Evolutionary conservation across 179 eudicot species (phyloP).

Genomic region (Gypsophila paniculata): DNA sequence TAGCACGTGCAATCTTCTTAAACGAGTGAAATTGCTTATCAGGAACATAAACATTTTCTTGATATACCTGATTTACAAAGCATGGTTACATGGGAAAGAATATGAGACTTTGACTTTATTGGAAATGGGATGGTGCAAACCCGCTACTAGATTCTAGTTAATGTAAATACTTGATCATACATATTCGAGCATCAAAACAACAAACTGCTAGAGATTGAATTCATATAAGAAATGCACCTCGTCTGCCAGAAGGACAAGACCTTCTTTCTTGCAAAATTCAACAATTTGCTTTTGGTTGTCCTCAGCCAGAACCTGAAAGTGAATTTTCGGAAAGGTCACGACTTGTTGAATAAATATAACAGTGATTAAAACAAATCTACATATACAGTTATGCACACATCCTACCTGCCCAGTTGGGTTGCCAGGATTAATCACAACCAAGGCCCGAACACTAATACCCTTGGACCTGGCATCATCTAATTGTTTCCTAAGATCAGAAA

Average conservation of each 20-base stretch:
- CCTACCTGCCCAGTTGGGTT: constrained; percentile 99
- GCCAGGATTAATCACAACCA: constrained; percentile 97
- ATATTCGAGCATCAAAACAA: too few species aligned
- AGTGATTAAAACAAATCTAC: too few species aligned
- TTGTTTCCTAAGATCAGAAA: constrained; percentile 75
- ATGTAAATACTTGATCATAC: too few species aligned
- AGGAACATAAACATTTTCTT: constrained; percentile 81
- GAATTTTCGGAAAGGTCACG: constrained; percentile 6
- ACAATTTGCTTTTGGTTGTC: constrained; percentile 78
- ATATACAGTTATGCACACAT: too few species aligned
- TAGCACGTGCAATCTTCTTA: constrained; percentile 83
- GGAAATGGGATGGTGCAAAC: too few species aligned
- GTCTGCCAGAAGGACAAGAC: constrained; percentile 90
- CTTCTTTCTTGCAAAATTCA: constrained; percentile 84
- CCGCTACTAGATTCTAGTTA: too few species aligned
- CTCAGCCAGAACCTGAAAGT: constrained; percentile 77
- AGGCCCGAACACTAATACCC: constrained; percentile 70
- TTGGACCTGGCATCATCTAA: constrained; percentile 71
- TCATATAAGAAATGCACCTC: too few species aligned
- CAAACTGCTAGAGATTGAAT: too few species aligned
- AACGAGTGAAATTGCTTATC: constrained; percentile 88
- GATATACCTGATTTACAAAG: constrained; percentile 71
- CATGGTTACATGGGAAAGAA: too few species aligned
- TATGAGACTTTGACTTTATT: too few species aligned
- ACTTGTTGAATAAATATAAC: too few species aligned